Evolutionary conservation across 2,329 filamentous ascomycete genomes (phyloP), one percentile per base, ranked within the genome.

Genomic region (Chrysosphaeria jannelii): DNA sequence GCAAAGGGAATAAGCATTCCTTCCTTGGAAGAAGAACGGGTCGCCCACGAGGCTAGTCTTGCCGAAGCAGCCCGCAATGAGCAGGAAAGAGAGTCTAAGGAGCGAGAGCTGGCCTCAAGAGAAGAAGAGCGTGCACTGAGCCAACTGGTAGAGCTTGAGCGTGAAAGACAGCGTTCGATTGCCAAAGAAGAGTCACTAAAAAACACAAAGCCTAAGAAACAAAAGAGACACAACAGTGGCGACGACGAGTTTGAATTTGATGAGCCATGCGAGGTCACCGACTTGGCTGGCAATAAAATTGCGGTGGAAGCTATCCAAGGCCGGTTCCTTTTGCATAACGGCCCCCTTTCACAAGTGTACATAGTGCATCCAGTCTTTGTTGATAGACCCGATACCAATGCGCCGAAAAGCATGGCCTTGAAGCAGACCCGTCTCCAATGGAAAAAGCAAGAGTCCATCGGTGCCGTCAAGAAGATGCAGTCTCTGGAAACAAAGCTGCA

Each of bases 1-100:
- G 67, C 70, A 22, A 60, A 67, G 26, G 71, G 75, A 15, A 59
- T 65, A 26, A 59, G 76, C 29, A 48, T 90, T 10, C 78, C 76
- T 2, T 90, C 76, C 15, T 51, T 93, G 5, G 76, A 89, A 36
- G 76, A 88, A 35, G 79, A 93, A 42, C 62, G 79, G 19, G 76
- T 71, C 14, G 64, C 64, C 9, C 75, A 89, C 30, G 74, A 88
- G 44, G 69, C 69, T 12, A 61, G 59, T 13, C 50, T 72, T 14
- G 30, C 30, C 3, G 25, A 30, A 20, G 21, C 17, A 1, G 69
- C 56, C 33, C 47, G 48, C 41, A 56, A 53, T 37, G 50, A 60
- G 29, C 51, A 48, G 29, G 47, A 53, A 30, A 49, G 50, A 22
- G 50, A 59, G 23, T 50, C 55, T 19, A 45, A 48, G 20, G 56